Evolutionary conservation across 2,329 filamentous ascomycete genomes (phyloP), one percentile per base, ranked within the genome.

Genomic region (Tolypocladium ophioglossoides): DNA sequence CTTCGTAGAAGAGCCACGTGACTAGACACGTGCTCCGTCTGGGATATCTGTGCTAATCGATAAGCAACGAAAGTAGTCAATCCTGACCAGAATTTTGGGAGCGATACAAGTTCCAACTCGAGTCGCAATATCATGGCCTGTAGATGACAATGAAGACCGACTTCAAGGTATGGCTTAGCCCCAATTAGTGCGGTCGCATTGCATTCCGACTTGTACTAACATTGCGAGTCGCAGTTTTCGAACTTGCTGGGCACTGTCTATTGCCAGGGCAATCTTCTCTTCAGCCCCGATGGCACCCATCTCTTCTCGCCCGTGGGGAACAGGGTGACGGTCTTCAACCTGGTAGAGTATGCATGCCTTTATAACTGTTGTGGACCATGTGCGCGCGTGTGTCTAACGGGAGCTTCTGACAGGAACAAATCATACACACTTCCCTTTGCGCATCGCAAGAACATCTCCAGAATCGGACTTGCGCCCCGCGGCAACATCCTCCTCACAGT

Each of bases 211-310:
- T 18, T 4, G 1, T 40, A 24, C 48, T 46, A 20, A 41, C 24
- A 38, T 27, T 41, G 1, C 5, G n/a, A 2, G 3, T 51, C 11
- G 2, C 66, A 96, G 91, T 99, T 99, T 75, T 96, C 92, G 70
- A 99, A 97, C 74, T 82, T 99, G 70, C 83, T 99, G 66, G 95
- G 94, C 69, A 99, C 94, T 63, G 94, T 99, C 68, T 99, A 97
- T 78, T 90, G 91, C 76, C 89, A 91, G 82, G 94, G 95, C 73
- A 99, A 97, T 71, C 82, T 99, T 66, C 81, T 96, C 68, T 99
- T 95, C 77, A 95, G 89, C 64, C 90, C 91, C 57, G 92, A 99
- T 81, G 95, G 95, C 68, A 94, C 89, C 64, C 92, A 90, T 74
- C 81, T 99, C 61, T 89, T 95, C 66, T 99, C 94, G 47, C 95